Base-by-base conservation (phyloP, 257 asterid genomes). In the Lithospermum erythrorhizon region DNA sequence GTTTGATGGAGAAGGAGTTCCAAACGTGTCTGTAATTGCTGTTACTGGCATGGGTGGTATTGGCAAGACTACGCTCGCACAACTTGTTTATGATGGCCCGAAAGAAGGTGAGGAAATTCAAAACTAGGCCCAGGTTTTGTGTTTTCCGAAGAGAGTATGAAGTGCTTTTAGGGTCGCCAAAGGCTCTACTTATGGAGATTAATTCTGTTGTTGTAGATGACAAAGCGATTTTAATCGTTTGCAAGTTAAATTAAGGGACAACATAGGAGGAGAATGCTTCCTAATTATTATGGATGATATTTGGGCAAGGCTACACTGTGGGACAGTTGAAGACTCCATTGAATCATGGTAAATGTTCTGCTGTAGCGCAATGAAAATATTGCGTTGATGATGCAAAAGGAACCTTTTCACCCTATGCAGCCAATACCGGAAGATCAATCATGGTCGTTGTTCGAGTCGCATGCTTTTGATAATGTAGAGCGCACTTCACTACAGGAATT, bases 1-100 rank as follows among this genome's bases (percentile, higher is more conserved):
- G 2, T 21, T 41, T 6, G 30, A 16, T 20, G 58, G 23, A n/a
- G 47, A 32, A 18, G 30, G n/a, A 27, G 32, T 3, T 3, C 27
- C 59, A 7, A 9, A 9, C 2, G 6, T 51, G 0, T 5, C 25
- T 25, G 66, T 69, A 7, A 20, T 25, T 19, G 16, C 53, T 5
- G 17, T 60, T n/a, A 37, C 15, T 16, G 64, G 30, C 55, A n/a
- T 63, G 64, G 72, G 61, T 10, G 89, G 87, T 11, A 70, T 83
- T 21, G 91, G 87, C 63, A 83, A 81, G 73, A 83, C 83, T 1
- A 83, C 87, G 22, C 80, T 82, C 53, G 82, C 89, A 54, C 82
- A 84, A 62, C 62, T 68, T 0, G 82, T 78, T 55, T 82, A 74
- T 55, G 76, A 82, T 37, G 82, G 79, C n/a, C n/a, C 61, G 58